Conservation (phyloP, 2,329 filamentous ascomycete species). For the Trichoderma pleuroti region DNA sequence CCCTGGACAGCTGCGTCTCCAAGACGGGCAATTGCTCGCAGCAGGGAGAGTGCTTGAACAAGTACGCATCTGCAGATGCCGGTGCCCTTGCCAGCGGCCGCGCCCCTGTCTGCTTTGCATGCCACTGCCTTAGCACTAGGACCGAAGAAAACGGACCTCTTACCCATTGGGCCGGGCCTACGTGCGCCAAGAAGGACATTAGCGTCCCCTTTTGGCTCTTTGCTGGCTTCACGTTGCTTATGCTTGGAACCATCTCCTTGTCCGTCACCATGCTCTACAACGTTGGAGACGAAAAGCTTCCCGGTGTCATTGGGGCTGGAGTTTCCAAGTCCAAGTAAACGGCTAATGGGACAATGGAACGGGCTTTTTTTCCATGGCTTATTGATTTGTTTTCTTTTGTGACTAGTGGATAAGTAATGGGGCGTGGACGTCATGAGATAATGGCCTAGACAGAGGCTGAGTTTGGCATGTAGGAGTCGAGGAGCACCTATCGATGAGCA, state of each 20-base stretch:
- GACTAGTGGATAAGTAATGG: conserved; percentile 23
- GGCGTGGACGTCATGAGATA: not conserved
- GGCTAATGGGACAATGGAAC: not conserved
- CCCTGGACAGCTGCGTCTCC: conserved; percentile 62
- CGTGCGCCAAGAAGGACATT: conserved; percentile 89
- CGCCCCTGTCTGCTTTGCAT: conserved; percentile 66
- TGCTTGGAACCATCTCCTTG: conserved; percentile 65
- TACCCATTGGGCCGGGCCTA: conserved; percentile 75
- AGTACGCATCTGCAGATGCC: conserved; percentile 50
- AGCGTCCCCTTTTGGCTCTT: conserved; percentile 88
- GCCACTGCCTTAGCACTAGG: conserved; percentile 64
- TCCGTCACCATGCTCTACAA: conserved; percentile 75
- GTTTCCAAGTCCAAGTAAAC: conserved; percentile 65
- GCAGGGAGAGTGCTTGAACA: conserved; percentile 72
- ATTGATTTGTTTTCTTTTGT: not conserved
- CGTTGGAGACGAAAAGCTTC: conserved; percentile 83
- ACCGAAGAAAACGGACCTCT: conserved; percentile 54
- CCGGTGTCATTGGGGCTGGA: conserved; percentile 92
- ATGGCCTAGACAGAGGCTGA: not conserved
- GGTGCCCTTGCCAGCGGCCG: conserved; percentile 38
- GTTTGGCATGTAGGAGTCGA: not conserved
- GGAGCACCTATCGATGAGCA: conserved; percentile 1
- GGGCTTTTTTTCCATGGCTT: not conserved
- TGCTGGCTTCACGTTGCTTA: conserved; percentile 65
- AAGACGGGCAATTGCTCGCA: conserved; percentile 76